A percentile compares a stretch with the other conserved stretches of the same genome.
phyloP scores from a whole-genome alignment of 2,329 filamentous ascomycete genomes.

The Cadophora gregata region DNA sequence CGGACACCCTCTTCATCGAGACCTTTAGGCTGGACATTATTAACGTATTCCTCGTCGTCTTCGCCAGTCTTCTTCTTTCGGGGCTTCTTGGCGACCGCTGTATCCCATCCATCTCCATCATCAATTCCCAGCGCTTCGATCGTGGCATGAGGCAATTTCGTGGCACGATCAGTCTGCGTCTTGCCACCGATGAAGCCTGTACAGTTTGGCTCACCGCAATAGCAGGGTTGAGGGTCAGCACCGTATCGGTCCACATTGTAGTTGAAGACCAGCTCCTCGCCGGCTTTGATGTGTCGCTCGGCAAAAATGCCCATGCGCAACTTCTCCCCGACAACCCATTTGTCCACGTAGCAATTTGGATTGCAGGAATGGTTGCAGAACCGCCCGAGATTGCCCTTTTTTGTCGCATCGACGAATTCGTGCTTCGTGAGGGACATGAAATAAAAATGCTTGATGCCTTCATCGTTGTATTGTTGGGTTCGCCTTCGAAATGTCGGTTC shows the following conservation, averaged over 20 bases:
- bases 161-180: slow-evolving; percentile 94
- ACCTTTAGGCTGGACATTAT: slow-evolving; percentile 79
- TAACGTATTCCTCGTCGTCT: slow-evolving; percentile 95
- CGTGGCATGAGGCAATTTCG: slow-evolving; percentile 85
- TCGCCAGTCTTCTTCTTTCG: slow-evolving; percentile 91
- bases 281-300: slow-evolving; percentile 79
- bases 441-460: slow-evolving; percentile 99
- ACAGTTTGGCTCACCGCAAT: slow-evolving; percentile 93
- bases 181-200: slow-evolving; percentile 97
- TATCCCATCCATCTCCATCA: slow-evolving; percentile 90
- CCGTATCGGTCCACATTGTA: slow-evolving; percentile 99
- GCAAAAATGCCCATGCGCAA: slow-evolving; percentile 99
- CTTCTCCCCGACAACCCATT: slow-evolving; percentile 98
- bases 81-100: slow-evolving; percentile 84
- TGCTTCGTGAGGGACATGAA: slow-evolving; percentile 98
- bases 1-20: slow-evolving; percentile 84
- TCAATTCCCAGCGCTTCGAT: slow-evolving; percentile 97
- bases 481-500: slow-evolving; percentile 87
- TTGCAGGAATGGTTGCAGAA: slow-evolving; percentile 99
- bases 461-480: slow-evolving; percentile 91
- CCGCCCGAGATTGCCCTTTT: slow-evolving; percentile 91
- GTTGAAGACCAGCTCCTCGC: slow-evolving; percentile 97
- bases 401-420: slow-evolving; percentile 97
- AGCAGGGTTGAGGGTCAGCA: slow-evolving; percentile 94
- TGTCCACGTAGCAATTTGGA: slow-evolving; percentile 98